Evolutionary conservation across 805 yeast genomes (phyloP).

Genomic region (Soucietia sequanensis): DNA sequence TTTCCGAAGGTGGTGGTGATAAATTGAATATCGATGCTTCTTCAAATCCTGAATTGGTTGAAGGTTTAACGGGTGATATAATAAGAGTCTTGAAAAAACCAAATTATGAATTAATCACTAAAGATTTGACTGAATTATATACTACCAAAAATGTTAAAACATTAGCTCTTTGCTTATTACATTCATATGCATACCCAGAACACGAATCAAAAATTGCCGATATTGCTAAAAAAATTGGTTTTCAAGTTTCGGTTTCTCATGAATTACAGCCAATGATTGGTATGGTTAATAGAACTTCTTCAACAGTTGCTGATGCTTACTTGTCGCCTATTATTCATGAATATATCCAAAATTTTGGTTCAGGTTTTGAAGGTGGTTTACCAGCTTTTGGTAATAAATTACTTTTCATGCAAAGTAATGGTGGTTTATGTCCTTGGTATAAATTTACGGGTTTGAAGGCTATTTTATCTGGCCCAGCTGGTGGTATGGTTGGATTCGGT

Average conservation of each 20-base stretch:
- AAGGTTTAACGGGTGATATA: slow-evolving; percentile 35
- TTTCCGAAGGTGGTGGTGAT: slow-evolving; percentile 66
- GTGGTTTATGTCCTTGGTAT: slow-evolving; percentile 85
- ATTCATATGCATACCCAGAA: slow-evolving; percentile 39
- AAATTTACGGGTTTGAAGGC: slow-evolving; percentile 86
- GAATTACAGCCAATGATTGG: slow-evolving; percentile 45
- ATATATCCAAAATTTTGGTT: slow-evolving; percentile 35
- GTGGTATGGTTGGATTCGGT: slow-evolving; percentile 94
- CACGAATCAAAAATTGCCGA: slow-evolving; percentile 36
- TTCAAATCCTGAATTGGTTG: slow-evolving; percentile 31
- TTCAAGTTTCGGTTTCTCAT: slow-evolving; percentile 39
- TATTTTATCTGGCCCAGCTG: slow-evolving; percentile 94
- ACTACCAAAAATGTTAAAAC: slow-evolving; percentile 21
- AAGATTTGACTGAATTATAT: slow-evolving; percentile 24
- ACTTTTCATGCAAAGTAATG: slow-evolving; percentile 95
- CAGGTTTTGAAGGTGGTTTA: slow-evolving; percentile 42
- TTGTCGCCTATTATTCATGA: slow-evolving; percentile 37
- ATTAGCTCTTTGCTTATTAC: slow-evolving; percentile 38
- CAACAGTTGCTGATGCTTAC: slow-evolving; percentile 46
- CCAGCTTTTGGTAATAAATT: slow-evolving; percentile 49
- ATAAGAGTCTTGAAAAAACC: slow-evolving; percentile 32
- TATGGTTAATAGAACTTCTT: slow-evolving; percentile 39
- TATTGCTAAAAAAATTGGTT: slow-evolving; percentile 36
- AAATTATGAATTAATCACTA: slow-evolving; percentile 20
- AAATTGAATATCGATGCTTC: slow-evolving; percentile 15